Conservation (phyloP, 2,329 filamentous ascomycete genomes). For the Botrytis byssoidea region DNA sequence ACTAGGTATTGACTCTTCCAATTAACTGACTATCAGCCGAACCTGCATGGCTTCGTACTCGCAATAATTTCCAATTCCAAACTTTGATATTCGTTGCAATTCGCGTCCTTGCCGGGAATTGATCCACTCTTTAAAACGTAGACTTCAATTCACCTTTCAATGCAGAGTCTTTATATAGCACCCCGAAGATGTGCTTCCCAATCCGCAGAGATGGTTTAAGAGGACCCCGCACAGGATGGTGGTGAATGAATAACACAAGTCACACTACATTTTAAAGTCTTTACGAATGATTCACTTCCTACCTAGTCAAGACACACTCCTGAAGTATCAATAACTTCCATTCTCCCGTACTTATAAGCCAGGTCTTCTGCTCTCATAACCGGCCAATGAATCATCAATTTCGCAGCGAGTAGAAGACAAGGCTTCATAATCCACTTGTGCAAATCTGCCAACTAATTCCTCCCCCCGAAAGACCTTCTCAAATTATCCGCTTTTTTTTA, state of each 20-base stretch:
- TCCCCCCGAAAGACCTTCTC: neutral
- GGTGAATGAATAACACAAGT: neutral
- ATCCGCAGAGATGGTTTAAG: neutral
- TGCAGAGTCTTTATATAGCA: neutral
- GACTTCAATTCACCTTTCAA: neutral
- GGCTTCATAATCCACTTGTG: no score
- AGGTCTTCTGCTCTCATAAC: neutral
- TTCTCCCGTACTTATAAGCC: no score
- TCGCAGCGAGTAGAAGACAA: no score
- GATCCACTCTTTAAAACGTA: no score
- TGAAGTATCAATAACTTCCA: no score
- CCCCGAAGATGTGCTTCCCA: rapidly evolving
- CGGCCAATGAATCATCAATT: no score
- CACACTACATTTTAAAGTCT: neutral
- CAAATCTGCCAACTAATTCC: no score
- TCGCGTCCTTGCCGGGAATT: neutral
- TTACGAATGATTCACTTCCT: neutral
- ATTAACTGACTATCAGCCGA: neutral
- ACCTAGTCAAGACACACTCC: no score
- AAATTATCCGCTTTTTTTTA: neutral
- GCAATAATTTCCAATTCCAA: no score
- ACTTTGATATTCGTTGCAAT: no score
- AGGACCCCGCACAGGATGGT: rapidly evolving
- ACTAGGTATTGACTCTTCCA: neutral
- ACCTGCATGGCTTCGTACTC: neutral